A percentile compares a stretch with the other conserved stretches of the same genome.
These are phyloP conservation scores for Penicillium sp. DNA, from an alignment of 2,329 filamentous ascomycete genomes.

Conservation along the genomic window DNA sequence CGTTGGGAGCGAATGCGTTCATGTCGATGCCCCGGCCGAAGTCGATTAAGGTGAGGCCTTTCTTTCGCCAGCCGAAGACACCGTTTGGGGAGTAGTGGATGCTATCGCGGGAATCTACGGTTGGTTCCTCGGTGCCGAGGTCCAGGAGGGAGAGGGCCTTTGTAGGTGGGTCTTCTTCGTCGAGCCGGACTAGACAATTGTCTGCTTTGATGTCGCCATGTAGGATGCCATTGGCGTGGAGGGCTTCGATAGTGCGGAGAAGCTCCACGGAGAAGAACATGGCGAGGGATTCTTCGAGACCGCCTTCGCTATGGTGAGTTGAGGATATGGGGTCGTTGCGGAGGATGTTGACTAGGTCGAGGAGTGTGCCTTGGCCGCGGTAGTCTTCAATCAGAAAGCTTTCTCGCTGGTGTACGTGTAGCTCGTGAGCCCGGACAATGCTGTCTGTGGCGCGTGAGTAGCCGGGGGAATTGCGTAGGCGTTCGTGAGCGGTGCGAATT, in stretches of 20 bases:
- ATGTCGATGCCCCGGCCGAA: constrained; percentile 95
- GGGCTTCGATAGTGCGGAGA: constrained; percentile 78
- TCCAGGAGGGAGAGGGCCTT: constrained; percentile 29
- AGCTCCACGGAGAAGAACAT: constrained; percentile 97
- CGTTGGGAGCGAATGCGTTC: constrained; percentile 68
- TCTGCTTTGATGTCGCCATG: constrained; percentile 95
- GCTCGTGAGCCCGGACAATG: constrained; percentile 76
- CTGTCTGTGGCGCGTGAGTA: constrained; percentile 66
- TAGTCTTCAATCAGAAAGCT: constrained; percentile 84
- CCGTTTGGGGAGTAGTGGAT: constrained; percentile 68
- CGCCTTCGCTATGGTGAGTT: constrained; percentile 48
- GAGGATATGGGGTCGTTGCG: constrained; percentile 58
- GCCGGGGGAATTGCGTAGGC: constrained; percentile 58
- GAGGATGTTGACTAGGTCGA: constrained; percentile 90
- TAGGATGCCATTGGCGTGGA: constrained; percentile 73
- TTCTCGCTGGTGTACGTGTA: constrained; percentile 88
- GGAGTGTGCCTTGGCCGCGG: constrained; percentile 80
- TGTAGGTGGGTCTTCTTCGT: constrained; percentile 39
- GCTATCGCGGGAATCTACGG: constrained; percentile 25
- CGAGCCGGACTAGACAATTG: constrained; percentile 86
- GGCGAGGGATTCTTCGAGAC: constrained; percentile 82
- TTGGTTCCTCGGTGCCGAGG: constrained; percentile 19
- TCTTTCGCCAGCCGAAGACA: constrained; percentile 67
- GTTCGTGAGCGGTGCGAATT: constrained; percentile 72
- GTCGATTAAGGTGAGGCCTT: constrained; percentile 84